Percentiles rank a stretch among this genome's conserved stretches.
Conservation (phyloP, 495 filamentous ascomycete species). For the Neurospora sp. region DNA sequence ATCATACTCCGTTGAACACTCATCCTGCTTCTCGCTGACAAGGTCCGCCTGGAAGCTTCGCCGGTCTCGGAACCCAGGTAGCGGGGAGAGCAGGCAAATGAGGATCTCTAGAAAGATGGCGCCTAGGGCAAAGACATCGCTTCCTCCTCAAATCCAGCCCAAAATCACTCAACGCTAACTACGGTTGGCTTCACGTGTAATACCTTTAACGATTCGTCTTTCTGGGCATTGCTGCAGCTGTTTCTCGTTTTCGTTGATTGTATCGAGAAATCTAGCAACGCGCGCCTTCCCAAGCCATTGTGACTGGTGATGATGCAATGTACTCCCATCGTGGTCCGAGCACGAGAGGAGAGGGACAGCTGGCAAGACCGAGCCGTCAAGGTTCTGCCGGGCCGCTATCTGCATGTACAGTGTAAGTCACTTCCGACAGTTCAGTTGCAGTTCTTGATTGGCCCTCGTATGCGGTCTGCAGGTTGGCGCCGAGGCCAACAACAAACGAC, state of each 20-base stretch:
- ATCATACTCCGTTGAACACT: too few relatives aligned
- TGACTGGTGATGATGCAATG: background rate
- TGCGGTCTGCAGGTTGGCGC: background rate
- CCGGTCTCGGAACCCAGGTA: too few relatives aligned
- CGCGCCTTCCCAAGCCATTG: background rate
- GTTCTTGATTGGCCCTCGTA: background rate
- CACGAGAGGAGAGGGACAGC: background rate
- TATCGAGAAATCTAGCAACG: background rate
- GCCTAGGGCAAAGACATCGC: too few relatives aligned
- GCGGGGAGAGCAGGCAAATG: too few relatives aligned
- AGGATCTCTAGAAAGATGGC: too few relatives aligned
- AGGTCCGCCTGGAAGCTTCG: too few relatives aligned
- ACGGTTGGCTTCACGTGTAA: background rate
- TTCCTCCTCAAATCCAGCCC: too few relatives aligned
- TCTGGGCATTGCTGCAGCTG: rapidly evolving
- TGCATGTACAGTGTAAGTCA: background rate
- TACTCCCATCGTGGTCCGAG: background rate
- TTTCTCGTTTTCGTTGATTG: background rate
- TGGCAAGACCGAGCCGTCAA: background rate
- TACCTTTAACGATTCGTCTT: background rate
- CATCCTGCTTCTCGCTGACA: too few relatives aligned
- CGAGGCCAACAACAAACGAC: background rate
- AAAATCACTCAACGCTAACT: too few relatives aligned
- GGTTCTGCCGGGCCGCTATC: background rate
- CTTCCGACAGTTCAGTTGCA: background rate